phyloP scores from a whole-genome alignment of 129 eudicot species.

The Rutidosis leptorrhynchoides region DNA sequence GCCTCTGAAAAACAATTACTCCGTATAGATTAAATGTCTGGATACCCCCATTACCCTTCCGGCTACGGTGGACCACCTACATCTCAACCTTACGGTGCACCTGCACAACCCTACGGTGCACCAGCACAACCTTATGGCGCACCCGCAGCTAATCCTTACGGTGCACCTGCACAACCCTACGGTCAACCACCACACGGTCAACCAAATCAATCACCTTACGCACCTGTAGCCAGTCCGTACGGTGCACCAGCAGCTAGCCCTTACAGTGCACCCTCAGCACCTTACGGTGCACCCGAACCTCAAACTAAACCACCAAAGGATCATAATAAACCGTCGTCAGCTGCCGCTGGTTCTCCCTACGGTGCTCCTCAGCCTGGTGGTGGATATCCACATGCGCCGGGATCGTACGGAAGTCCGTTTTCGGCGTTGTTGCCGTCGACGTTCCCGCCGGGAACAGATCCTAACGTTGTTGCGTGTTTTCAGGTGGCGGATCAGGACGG shows the following conservation, averaged over 20 bases:
- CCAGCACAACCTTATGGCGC: conserved; percentile 30
- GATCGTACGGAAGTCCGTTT: conserved; percentile 64
- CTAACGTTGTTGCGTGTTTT: conserved; percentile 71
- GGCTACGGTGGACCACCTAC: conserved; percentile 42
- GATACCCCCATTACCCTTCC: conserved; percentile 38
- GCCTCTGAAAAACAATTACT: too few species aligned
- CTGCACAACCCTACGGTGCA: conserved; percentile 38
- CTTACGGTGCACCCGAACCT: conserved; percentile 36
- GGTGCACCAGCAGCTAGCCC: conserved; percentile 35
- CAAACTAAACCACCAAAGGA: conserved; percentile 44
- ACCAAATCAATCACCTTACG: conserved; percentile 47
- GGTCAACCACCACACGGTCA: conserved; percentile 40
- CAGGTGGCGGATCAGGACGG: conserved; percentile 88
- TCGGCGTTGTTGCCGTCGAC: conserved; percentile 71
- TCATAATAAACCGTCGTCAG: conserved; percentile 30
- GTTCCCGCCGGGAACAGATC: conserved; percentile 92
- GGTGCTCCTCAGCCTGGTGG: conserved; percentile 32
- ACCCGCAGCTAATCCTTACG: conserved; percentile 28
- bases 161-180: conserved; percentile 34
- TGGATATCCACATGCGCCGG: conserved; percentile 48
- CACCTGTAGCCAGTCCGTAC: conserved; percentile 25
- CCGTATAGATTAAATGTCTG: too few species aligned
- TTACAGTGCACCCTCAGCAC: conserved; percentile 47
- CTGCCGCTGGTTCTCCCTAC: conserved; percentile 24
- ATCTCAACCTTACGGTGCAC: conserved; percentile 38